Base-by-base conservation (phyloP, 345 rosid species). In the Schrenkiella parvula region DNA sequence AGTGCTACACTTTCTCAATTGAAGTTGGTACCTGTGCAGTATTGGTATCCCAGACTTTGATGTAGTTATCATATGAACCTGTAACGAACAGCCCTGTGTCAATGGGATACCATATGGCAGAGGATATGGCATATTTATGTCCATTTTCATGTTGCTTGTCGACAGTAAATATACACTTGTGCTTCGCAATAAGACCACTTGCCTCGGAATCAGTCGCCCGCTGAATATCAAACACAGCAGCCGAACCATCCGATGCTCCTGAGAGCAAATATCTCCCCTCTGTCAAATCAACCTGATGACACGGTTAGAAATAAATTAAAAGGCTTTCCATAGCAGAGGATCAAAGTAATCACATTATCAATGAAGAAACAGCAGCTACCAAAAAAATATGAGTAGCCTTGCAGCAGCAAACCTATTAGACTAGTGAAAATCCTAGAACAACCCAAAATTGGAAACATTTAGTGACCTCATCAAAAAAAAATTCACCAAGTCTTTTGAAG, bases 41-140 rank as follows among this genome's bases (percentile, higher is more conserved):
- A 73, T 95, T 95, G 26, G 99, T 88, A 75, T 91, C 99, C 97
- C 99, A 95, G 52, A 95, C 88, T 83, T 95, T 95, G 1, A 95
- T 68, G 46, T 70, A 81, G 64, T 87, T 90, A 80, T 91, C 96
- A 73, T 72, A 91, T 0, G 99, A 95, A 63, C 93, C 97, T 0
- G 99, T 89, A 31, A 95, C 26, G 66, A 91, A 95, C 4, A 95
- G 86, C 65, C 99, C 97, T 0, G 97, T 95, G 86, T 95, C 99
- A 7, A 95, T 73, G 38, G 97, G 93, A 82, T 95, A 95, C 97
- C 99, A 95, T 12, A 86, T 75, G 50, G 97, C 99, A 12, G 93
- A 84, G 47, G 97, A 85, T 31, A 95, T 67, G 12, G 97, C 86
- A 74, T 60, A 87, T 67, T 84, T 85, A 80, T 95, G 99, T 3